Evolutionary conservation across 495 filamentous ascomycete species (phyloP), one percentile per base, ranked within the genome.

Genomic region (Massariosphaeria phaeospora): DNA sequence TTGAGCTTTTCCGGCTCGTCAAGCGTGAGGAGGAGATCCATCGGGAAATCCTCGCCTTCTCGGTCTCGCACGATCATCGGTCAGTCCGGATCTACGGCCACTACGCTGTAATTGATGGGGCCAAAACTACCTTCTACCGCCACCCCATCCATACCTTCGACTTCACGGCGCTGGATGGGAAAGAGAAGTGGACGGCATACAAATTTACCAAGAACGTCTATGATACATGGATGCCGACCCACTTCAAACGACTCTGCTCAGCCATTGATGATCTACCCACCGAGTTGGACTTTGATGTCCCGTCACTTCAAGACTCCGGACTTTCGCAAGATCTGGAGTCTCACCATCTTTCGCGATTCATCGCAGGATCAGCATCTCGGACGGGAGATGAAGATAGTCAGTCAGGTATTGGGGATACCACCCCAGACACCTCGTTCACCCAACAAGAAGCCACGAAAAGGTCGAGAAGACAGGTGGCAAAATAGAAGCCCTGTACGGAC

Each of bases 31-130:
- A 64, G 21, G 69, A 75, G 60, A 50, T 75, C 29, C 24, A 76
- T 52, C 65, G 62, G 40, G 52, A 72, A 56, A 70, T 73, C 24
- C 41, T 45, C 8, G 64, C 66, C 30, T 79, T 78, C 67, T 77
- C 72, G 1, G 64, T 79, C 52, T 77, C 72, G 21, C 70, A 77
- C 60, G 62, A 78, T 56, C 47, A 72, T 33, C 20, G 46, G 15
- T 53, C 53, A 6, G 68, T 75, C 20, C 55, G 64, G 18, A 73
- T 77, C 15, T 61, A 46, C 15, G 57, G 51, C 13, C 46, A 55
- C 30, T 61, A 61, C 17, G 8, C 57, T 25, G 44, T 55, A 3
- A 55, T 61, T 40, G 36, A 61, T 39, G 52, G 57, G 27, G 24
- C 10, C 8, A 20, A 55, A 12, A 48, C 42, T 38, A 53, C 42